phyloP scores from a whole-genome alignment of 257 asterid species.

The Linderniella brevidens region DNA sequence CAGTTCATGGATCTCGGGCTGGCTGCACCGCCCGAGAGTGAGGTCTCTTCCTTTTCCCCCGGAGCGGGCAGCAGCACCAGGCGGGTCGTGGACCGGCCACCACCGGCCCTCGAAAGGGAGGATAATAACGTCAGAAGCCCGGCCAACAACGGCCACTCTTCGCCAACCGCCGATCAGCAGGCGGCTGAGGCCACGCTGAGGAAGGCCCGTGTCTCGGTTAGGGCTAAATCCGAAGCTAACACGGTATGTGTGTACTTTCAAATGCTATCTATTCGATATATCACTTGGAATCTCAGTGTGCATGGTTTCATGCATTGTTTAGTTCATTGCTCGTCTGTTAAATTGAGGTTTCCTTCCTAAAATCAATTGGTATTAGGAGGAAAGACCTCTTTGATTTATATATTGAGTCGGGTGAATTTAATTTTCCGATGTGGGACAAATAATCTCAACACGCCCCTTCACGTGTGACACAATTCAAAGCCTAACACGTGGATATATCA shows the following conservation, averaged over 20 bases:
- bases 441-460: too few relatives aligned
- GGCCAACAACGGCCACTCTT: conserved; percentile 23
- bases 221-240: conserved; percentile 82
- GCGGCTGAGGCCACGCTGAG: conserved; percentile 91
- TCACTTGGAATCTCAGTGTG: too few relatives aligned
- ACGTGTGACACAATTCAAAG: too few relatives aligned
- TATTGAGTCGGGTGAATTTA: too few relatives aligned
- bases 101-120: conserved; percentile 17
- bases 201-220: conserved; percentile 89
- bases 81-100: conserved; percentile 24
- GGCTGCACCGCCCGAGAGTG: conserved; percentile 22
- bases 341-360: too few relatives aligned
- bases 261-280: too few relatives aligned
- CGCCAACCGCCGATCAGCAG: conserved; percentile 44
- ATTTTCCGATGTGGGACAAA: too few relatives aligned
- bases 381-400: too few relatives aligned
- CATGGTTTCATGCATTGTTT: too few relatives aligned
- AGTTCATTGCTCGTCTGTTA: too few relatives aligned
- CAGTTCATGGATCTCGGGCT: conserved; percentile 83
- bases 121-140: conserved; percentile 20
- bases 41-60: conserved; percentile 40
- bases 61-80: conserved; percentile 34
- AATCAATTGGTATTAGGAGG: too few relatives aligned
- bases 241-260: conserved; percentile 51
- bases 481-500: too few relatives aligned